Evolutionary conservation across 2,329 filamentous ascomycete species (phyloP).

Genomic region (Cordyceps cateniannulata): DNA sequence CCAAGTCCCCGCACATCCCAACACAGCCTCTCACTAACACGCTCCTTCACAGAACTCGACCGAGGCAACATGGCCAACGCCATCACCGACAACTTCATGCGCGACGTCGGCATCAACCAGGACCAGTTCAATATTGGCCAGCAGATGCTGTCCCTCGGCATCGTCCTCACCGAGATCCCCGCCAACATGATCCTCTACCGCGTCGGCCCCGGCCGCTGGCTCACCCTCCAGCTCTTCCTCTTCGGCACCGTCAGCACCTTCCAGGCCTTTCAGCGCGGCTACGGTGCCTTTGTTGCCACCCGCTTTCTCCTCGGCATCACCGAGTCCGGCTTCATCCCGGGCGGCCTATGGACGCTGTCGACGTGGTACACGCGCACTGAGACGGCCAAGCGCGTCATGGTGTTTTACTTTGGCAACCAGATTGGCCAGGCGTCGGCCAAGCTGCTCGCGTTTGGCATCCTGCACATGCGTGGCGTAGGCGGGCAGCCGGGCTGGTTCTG

Average conservation of each 20-base stretch:
- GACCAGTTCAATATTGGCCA: conserved; percentile 47
- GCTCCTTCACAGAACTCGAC: conserved; percentile 21
- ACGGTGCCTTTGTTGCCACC: conserved; percentile 41
- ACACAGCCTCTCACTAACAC: neutral
- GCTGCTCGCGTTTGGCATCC: conserved; percentile 38
- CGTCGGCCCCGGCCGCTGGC: conserved; percentile 35
- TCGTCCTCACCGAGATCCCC: conserved; percentile 36
- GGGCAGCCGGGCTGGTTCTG: conserved; percentile 50
- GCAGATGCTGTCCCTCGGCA: conserved; percentile 42
- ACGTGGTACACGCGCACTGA: conserved; percentile 50
- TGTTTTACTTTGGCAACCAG: conserved; percentile 52
- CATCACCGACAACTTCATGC: conserved; percentile 41
- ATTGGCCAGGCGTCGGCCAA: conserved; percentile 34
- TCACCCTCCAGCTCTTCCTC: conserved; percentile 46
- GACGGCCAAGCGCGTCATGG: conserved; percentile 43
- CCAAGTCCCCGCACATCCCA: neutral
- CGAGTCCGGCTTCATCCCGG: conserved; percentile 51
- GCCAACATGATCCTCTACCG: conserved; percentile 30
- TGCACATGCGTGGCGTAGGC: conserved; percentile 42
- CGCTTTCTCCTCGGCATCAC: conserved; percentile 46
- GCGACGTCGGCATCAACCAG: conserved; percentile 42
- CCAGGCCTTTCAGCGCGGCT: conserved; percentile 44
- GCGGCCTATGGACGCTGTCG: conserved; percentile 42
- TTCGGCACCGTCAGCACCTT: conserved; percentile 48
- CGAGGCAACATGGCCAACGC: conserved; percentile 37